These are phyloP conservation scores for Pascua guehoae DNA, from an alignment of 1,284 basidiomycete genomes.

Conservation along the genomic window DNA sequence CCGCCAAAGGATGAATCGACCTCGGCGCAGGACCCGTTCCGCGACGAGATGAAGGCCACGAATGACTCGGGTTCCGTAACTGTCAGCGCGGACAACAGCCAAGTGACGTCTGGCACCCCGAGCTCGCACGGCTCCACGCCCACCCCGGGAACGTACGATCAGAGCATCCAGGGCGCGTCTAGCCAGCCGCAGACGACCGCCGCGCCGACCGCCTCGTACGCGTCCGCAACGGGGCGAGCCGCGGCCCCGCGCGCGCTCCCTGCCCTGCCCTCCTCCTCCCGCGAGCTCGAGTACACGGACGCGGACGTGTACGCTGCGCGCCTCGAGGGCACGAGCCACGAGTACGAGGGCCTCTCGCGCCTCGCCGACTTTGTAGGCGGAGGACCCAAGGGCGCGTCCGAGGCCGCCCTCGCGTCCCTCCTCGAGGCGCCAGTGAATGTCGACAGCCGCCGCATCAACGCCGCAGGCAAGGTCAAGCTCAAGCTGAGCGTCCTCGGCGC, in stretches of 20 bases:
- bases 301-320: conserved; percentile 60
- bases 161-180: too few species aligned
- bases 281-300: conserved; percentile 52
- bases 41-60: too few species aligned
- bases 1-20: too few species aligned
- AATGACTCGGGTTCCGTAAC: too few species aligned
- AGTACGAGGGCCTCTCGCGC: conserved; percentile 63
- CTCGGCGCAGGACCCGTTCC: too few species aligned
- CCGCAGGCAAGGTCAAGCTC: conserved; percentile 69
- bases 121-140: neutral
- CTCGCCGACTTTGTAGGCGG: conserved; percentile 63
- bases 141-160: neutral
- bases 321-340: conserved; percentile 54
- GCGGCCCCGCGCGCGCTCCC: neutral
- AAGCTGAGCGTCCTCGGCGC: conserved; percentile 70
- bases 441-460: conserved; percentile 61
- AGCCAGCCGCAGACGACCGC: neutral
- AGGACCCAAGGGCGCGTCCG: conserved; percentile 30
- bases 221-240: neutral
- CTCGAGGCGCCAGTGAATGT: conserved; percentile 63
- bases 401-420: conserved; percentile 45
- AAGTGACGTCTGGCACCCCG: neutral
- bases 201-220: neutral
- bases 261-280: neutral
- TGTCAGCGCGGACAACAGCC: too few species aligned